Conservation (phyloP, 1,139 yeast species). For the Pichia sp. region DNA sequence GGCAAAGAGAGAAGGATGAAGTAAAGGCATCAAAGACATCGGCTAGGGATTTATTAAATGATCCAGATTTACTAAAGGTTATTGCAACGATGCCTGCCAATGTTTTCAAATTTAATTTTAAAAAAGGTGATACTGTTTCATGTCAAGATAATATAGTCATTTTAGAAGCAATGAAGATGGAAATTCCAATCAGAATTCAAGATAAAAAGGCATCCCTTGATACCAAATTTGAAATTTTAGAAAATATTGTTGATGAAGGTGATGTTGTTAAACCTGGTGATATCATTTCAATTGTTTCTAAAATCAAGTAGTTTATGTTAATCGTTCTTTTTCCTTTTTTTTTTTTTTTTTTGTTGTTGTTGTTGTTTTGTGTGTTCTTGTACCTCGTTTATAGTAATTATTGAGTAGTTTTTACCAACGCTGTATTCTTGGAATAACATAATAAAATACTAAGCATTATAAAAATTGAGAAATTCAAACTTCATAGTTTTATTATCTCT, state of each 20-base stretch:
- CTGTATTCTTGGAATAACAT: too few species aligned
- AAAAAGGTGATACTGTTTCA: constrained; percentile 31
- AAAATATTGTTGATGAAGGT: constrained; percentile 30
- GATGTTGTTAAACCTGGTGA: constrained; percentile 33
- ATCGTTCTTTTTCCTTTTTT: too few species aligned
- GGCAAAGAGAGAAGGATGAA: constrained; percentile 29
- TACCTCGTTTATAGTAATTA: too few species aligned
- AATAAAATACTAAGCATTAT: too few species aligned
- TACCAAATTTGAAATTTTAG: constrained; percentile 25
- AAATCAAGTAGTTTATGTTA: not conserved
- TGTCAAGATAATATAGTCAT: constrained; percentile 33
- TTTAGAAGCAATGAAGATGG: constrained; percentile 44
- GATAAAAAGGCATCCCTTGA: constrained; percentile 22
- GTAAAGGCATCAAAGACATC: constrained; percentile 24
- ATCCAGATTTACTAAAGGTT: constrained; percentile 28
- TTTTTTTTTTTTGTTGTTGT: too few species aligned
- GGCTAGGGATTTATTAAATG: constrained; percentile 22
- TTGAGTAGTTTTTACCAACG: too few species aligned
- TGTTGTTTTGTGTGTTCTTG: too few species aligned
- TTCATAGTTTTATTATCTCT: too few species aligned
- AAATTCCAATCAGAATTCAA: constrained; percentile 32
- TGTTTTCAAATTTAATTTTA: constrained; percentile 29
- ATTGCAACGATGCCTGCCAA: constrained; percentile 31
- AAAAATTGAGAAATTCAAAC: too few species aligned
- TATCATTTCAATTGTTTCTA: constrained; percentile 12